Conservation (phyloP, 306 rosid species). For the Cicer cuneatum region DNA sequence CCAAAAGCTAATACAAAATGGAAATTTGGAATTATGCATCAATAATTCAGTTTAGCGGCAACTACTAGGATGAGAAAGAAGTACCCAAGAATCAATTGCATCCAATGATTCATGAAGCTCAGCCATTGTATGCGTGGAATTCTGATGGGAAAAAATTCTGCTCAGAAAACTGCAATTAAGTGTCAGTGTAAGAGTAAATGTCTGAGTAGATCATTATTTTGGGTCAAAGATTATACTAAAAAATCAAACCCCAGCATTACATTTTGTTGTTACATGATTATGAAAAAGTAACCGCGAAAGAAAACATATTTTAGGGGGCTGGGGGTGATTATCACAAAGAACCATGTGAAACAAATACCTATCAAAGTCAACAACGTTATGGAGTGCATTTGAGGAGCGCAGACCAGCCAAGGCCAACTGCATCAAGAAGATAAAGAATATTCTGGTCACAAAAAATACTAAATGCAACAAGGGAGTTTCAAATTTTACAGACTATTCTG, state of each 20-base stretch:
- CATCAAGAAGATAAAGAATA: constrained; percentile 46
- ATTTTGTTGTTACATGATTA: constrained; percentile 7
- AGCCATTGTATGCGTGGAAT: constrained; percentile 55
- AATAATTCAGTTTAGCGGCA: constrained; percentile 23
- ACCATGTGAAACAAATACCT: constrained; percentile 52
- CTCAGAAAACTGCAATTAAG: constrained; percentile 64
- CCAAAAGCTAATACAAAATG: constrained; percentile 38
- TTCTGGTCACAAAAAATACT: constrained; percentile 28
- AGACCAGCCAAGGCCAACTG: constrained; percentile 88
- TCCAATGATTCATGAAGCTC: constrained; percentile 70
- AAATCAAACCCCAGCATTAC: constrained; percentile 14
- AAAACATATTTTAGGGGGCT: background rate
- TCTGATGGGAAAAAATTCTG: constrained; percentile 63
- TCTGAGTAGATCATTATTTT: constrained; percentile 25
- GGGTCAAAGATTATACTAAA: constrained; percentile 25
- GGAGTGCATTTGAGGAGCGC: constrained; percentile 69
- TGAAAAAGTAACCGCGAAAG: constrained; percentile 5
- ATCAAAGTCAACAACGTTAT: constrained; percentile 68
- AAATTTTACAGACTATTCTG: background rate
- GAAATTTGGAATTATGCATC: constrained; percentile 31
- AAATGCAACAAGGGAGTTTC: constrained; percentile 15
- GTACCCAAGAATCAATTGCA: constrained; percentile 80
- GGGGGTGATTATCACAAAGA: constrained; percentile 3
- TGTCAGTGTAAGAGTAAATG: constrained; percentile 39
- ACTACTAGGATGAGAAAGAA: constrained; percentile 37